phyloP scores from a whole-genome alignment of 805 yeast genomes.

The Metschnikowia similis region DNA sequence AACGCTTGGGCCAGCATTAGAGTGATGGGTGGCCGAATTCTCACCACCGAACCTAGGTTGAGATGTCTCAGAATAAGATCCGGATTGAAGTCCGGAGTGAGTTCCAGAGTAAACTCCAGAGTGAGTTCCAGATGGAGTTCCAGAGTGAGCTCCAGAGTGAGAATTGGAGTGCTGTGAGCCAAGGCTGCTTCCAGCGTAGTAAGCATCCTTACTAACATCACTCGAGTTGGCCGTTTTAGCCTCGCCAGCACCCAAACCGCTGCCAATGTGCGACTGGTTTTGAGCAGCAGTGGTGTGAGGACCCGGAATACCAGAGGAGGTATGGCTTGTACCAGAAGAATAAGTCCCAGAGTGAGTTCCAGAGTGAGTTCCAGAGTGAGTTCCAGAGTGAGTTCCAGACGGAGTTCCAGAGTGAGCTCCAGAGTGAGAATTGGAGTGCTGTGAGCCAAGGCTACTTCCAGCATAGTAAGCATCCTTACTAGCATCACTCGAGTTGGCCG shows the following conservation, averaged over 20 bases:
- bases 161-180: background rate
- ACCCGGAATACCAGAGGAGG: background rate
- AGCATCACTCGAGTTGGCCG: background rate
- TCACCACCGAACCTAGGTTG: too few relatives aligned
- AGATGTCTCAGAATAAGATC: too few relatives aligned
- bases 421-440: background rate
- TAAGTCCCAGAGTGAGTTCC: too few relatives aligned
- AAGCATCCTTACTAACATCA: background rate
- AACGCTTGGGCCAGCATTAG: background rate
- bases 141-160: background rate
- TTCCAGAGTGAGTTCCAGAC: too few relatives aligned
- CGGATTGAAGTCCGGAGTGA: too few relatives aligned
- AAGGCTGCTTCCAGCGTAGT: conserved; percentile 13
- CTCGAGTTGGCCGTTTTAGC: background rate
- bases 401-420: too few relatives aligned
- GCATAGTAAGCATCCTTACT: conserved; percentile 7
- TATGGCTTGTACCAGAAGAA: background rate
- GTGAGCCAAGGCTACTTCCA: conserved; percentile 11
- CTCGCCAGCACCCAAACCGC: conserved; percentile 20
- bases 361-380: too few relatives aligned
- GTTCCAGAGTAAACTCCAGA: background rate
- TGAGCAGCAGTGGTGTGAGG: background rate
- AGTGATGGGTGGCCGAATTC: too few relatives aligned
- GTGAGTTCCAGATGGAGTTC: background rate
- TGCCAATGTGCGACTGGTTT: background rate